Conservation (phyloP, 495 filamentous ascomycete species). For the Penicillium coffeae region DNA sequence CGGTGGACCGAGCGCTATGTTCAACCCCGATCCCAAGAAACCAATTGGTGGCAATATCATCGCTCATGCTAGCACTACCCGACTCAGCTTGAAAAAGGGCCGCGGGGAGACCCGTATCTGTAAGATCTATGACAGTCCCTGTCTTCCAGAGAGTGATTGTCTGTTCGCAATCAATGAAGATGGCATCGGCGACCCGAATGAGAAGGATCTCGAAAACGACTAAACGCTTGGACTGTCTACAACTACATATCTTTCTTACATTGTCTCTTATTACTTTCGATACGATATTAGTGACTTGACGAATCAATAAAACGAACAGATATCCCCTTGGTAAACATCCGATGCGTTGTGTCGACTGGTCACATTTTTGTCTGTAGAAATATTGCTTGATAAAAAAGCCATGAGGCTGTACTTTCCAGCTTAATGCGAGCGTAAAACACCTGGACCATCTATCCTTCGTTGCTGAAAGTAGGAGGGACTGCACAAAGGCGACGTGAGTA, state of each 20-base stretch:
- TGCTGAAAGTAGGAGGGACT: not conserved
- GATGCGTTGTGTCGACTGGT: too few relatives aligned
- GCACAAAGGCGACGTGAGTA: not conserved
- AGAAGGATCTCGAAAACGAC: conserved; percentile 90
- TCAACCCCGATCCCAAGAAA: conserved; percentile 98
- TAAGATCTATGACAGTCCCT: conserved; percentile 98
- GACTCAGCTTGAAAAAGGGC: conserved; percentile 90
- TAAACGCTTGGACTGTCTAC: conserved; percentile 14
- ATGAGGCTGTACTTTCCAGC: not conserved
- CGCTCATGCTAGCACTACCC: conserved; percentile 90
- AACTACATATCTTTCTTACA: not conserved
- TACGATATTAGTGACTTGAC: conserved; percentile 33
- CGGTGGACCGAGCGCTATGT: conserved; percentile 93
- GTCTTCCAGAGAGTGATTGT: conserved; percentile 92
- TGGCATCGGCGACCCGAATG: conserved; percentile 91
- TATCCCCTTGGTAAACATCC: too few relatives aligned
- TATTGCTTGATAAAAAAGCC: too few relatives aligned
- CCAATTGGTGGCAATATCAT: conserved; percentile 99
- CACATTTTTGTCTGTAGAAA: too few relatives aligned
- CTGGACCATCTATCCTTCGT: not conserved
- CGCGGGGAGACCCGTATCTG: conserved; percentile 92
- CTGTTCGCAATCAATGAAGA: conserved; percentile 96
- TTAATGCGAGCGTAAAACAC: not conserved
- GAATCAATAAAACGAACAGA: conserved; percentile 14
- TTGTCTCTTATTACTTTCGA: conserved; percentile 5